A percentile compares a stretch with the other conserved stretches of the same genome.
phyloP scores from a whole-genome alignment of 495 filamentous ascomycete species.

The Pseudotulostoma volvatum region DNA sequence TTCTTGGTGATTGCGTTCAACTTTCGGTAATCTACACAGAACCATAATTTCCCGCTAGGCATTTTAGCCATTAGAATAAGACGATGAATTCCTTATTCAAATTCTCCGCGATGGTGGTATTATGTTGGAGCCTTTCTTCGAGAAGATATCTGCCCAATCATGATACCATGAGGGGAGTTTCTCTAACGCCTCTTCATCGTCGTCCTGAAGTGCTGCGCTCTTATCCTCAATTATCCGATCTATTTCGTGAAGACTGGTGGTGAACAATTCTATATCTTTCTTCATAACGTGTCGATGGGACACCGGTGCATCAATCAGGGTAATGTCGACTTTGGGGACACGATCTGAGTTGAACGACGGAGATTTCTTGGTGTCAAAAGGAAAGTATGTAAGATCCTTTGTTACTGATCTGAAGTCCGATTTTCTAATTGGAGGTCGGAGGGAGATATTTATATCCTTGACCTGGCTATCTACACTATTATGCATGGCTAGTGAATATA shows the following conservation, averaged over 20 bases:
- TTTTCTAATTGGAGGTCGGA: not conserved
- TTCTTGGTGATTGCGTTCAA: conserved; percentile 28
- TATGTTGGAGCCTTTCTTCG: not conserved
- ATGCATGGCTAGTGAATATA: no score
- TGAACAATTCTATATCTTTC: conserved; percentile 1
- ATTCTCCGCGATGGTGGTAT: conserved; percentile 6
- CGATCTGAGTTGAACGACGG: no score
- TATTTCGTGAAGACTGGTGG: conserved; percentile 1
- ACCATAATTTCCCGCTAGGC: conserved; percentile 11
- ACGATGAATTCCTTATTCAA: conserved; percentile 10
- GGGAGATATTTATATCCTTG: no score
- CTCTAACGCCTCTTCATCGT: not conserved
- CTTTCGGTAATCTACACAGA: conserved; percentile 31
- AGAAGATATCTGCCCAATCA: conserved; percentile 1
- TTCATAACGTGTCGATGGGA: not conserved
- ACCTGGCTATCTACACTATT: no score
- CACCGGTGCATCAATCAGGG: not conserved
- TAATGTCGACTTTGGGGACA: conserved; percentile 1
- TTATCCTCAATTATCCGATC: not conserved
- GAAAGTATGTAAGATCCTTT: not conserved
- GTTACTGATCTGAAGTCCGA: not conserved
- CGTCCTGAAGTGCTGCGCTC: no score
- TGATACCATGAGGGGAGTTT: conserved; percentile 1
- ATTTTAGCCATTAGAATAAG: conserved; percentile 23
- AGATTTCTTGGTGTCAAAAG: no score